Percentiles rank a stretch among this genome's conserved stretches.
phyloP scores from a whole-genome alignment of 345 rosid species.

The Draba incana region DNA sequence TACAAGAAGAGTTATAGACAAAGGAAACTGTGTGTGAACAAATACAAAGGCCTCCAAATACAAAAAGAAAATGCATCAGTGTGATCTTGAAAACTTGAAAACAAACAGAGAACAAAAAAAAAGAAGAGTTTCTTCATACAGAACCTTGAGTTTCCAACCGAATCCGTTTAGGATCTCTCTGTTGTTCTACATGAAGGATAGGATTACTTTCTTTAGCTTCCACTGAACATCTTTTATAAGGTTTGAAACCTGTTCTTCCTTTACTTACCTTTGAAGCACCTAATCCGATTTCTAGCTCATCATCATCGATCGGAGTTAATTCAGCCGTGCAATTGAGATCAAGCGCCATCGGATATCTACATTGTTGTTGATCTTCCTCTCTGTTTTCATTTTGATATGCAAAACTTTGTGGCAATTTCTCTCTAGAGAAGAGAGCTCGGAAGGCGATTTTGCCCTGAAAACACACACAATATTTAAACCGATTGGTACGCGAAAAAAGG shows the following conservation, averaged over 20 bases:
- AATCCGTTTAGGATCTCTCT: constrained; percentile 78
- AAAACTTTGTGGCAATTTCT: constrained; percentile 90
- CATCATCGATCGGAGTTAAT: constrained; percentile 31
- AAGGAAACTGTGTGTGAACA: constrained; percentile 15
- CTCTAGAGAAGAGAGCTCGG: constrained; percentile 84
- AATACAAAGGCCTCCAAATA: constrained; percentile 36
- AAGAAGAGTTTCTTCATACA: constrained; percentile 42
- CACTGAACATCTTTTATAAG: constrained; percentile 84
- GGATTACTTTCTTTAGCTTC: constrained; percentile 70
- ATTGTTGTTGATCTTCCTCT: constrained; percentile 43
- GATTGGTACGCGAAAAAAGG: neutral
- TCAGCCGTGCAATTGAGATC: constrained; percentile 55
- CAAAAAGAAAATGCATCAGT: constrained; percentile 43
- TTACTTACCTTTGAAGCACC: constrained; percentile 55
- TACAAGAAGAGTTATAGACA: constrained; percentile 38
- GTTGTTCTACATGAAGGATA: constrained; percentile 63
- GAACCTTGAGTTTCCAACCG: constrained; percentile 74
- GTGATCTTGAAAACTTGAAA: constrained; percentile 13
- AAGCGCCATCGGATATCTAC: constrained; percentile 44
- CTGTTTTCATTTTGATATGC: constrained; percentile 46
- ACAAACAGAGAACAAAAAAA: neutral
- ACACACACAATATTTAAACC: neutral
- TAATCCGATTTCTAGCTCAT: constrained; percentile 55
- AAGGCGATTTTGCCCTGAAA: constrained; percentile 91
- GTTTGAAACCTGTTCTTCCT: constrained; percentile 83